These are phyloP conservation scores for Chlorella ohadii DNA, from an alignment of 139 green algal species.

Conservation along the genomic window DNA sequence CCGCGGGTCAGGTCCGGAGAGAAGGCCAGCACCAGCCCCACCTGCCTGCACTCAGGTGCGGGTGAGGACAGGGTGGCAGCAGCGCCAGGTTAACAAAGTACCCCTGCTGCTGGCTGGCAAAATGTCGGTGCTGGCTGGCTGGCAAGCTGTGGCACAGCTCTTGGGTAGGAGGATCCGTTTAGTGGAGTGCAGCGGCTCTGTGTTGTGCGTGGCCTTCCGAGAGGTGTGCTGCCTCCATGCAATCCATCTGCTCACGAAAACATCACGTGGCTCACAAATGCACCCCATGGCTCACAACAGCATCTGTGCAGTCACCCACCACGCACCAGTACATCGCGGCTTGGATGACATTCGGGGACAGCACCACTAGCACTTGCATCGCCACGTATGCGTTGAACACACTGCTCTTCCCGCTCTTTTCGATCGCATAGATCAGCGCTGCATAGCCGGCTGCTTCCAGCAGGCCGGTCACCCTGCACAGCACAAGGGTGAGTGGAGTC, in stretches of 20 bases:
- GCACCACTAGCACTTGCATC: constrained; percentile 7
- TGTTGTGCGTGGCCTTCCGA: no score
- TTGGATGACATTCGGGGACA: neutral
- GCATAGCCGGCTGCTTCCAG: constrained; percentile 4
- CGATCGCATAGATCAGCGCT: constrained; percentile 16
- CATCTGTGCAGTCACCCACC: no score
- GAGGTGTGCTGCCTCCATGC: no score
- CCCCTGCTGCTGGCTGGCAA: no score
- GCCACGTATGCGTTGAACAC: constrained; percentile 19
- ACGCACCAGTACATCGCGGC: neutral
- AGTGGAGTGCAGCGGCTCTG: no score
- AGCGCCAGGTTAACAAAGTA: no score
- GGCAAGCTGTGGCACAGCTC: no score
- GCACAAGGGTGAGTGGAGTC: neutral
- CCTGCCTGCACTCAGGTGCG: neutral
- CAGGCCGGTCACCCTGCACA: constrained; percentile 17
- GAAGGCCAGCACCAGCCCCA: constrained; percentile 23
- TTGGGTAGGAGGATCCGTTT: no score
- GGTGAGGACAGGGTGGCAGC: neutral
- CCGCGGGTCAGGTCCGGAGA: constrained; percentile 14
- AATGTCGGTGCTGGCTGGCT: no score
- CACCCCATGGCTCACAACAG: no score
- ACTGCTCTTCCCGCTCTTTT: neutral
- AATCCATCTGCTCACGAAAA: no score
- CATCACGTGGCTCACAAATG: no score